Evolutionary conservation across 176 grass and related monocot species (phyloP), one percentile per base, ranked within the genome.

Genomic region (Aechmea fasciata): DNA sequence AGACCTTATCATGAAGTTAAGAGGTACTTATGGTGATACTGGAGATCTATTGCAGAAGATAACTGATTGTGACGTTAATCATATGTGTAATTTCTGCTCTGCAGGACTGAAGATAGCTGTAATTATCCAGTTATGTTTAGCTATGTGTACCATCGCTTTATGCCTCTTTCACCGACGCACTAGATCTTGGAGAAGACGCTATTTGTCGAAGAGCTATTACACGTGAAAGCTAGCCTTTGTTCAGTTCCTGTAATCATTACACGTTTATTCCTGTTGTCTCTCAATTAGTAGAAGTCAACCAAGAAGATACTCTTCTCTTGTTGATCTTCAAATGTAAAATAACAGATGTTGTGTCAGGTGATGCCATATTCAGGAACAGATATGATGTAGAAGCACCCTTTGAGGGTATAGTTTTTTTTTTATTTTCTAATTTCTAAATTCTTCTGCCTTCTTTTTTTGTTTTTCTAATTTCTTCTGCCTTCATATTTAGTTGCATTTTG

Each of bases 1-100:
- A 49, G 80, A 93, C 75, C 80, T 90, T 70, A 57, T 90, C 53
- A 65, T 81, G 49, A 90, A 99, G 64, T 69, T 97, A 75, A 52
- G 28, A 75, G 89, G 94, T 93, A 87, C 50, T 63, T 5, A 2
- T 5, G 15, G 12, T 13, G 10, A 67, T 15, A 71, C 51, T 3
- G 10, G 17, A 49, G 18, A 26, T 25, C 11, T 25, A 55, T 54
- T 52, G 52, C 49, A 10, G 57, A 50, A 49, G n/a, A 48, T 11
- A 33, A 75, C 3, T 83, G 51, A 17, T 52, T 63, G 1, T 79
- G 11, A 57, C 61, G 57, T 81, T 13, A 49, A 67, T 48, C 11
- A 41, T 48, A n/a, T 11, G 5, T 11, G n/a, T 15, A 50, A 73
- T 77, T 72, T 17, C 24, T 66, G 72, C 3, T 72, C 67, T 71